phyloP scores from a whole-genome alignment of 2,329 filamentous ascomycete species.

The Colletotrichum liriopes region DNA sequence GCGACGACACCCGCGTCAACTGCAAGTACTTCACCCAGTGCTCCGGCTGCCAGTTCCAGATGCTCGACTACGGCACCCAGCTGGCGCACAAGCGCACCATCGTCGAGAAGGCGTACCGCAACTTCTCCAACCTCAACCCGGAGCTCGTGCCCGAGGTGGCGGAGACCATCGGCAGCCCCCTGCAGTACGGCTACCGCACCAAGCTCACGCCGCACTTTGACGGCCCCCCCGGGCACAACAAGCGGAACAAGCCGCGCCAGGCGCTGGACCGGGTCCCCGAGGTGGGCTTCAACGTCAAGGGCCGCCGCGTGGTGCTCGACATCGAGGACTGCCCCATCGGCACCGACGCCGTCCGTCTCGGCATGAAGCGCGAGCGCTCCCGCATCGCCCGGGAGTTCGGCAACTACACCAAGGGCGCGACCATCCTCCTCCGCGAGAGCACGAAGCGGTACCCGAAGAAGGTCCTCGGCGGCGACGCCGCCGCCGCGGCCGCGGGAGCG shows the following conservation, averaged over 20 bases:
- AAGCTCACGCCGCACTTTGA: conserved; percentile 98
- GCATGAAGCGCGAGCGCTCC: conserved; percentile 84
- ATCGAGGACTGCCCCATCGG: conserved; percentile 98
- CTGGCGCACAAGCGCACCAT: conserved; percentile 87
- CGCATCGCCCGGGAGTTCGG: conserved; percentile 79
- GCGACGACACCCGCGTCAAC: conserved; percentile 82
- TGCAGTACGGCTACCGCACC: conserved; percentile 94
- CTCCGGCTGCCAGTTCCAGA: conserved; percentile 97
- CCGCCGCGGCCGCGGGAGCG: conserved; percentile 62
- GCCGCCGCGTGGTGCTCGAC: conserved; percentile 84
- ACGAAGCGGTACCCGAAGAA: conserved; percentile 77
- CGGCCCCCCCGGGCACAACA: conserved; percentile 73
- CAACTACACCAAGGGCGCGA: conserved; percentile 86
- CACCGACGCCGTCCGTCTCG: conserved; percentile 85
- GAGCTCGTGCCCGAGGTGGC: conserved; percentile 82
- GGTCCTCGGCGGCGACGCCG: conserved; percentile 51
- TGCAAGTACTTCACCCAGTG: conserved; percentile 92
- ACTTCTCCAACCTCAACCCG: conserved; percentile 88
- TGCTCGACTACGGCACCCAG: conserved; percentile 91
- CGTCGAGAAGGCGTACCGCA: conserved; percentile 90
- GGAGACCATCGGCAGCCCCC: conserved; percentile 90
- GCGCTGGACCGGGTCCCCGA: conserved; percentile 77
- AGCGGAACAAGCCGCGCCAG: conserved; percentile 62
- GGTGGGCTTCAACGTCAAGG: conserved; percentile 93
- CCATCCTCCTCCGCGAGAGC: conserved; percentile 89